Evolutionary conservation across 768 basidiomycete species (phyloP).

Genomic region (Hypsizygus marmoreus): DNA sequence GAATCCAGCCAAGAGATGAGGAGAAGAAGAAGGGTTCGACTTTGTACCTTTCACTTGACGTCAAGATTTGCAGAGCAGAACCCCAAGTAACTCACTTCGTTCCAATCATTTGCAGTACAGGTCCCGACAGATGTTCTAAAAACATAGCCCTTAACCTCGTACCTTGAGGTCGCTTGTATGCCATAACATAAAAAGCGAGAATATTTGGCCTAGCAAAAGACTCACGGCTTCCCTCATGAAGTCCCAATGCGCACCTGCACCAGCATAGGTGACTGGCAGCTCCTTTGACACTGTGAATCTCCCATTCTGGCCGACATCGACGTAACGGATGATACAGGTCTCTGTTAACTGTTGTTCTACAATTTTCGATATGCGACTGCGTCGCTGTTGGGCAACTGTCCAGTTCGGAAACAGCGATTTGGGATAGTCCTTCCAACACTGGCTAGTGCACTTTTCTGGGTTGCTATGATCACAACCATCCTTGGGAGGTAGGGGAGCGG

Average conservation of each 20-base stretch:
- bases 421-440: constrained; percentile 47
- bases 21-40: constrained; percentile 70
- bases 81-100: constrained; percentile 31
- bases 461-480: constrained; percentile 26
- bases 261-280: constrained; percentile 20
- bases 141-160: constrained; percentile 53
- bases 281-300: constrained; percentile 26
- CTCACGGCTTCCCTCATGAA: constrained; percentile 31
- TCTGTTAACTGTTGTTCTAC: constrained; percentile 23
- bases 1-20: constrained; percentile 62
- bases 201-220: not conserved
- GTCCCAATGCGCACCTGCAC: constrained; percentile 35
- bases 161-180: constrained; percentile 25
- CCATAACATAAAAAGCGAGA: not conserved
- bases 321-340: constrained; percentile 34
- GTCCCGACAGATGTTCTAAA: constrained; percentile 49
- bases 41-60: constrained; percentile 34
- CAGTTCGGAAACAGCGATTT: constrained; percentile 58
- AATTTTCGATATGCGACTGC: constrained; percentile 36
- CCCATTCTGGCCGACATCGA: constrained; percentile 42
- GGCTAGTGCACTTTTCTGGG: constrained; percentile 19
- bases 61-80: not conserved
- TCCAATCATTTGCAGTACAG: constrained; percentile 58
- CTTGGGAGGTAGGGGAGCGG: constrained; percentile 5
- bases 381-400: constrained; percentile 46